Conservation (phyloP, 2,329 filamentous ascomycete species). For the Sclerotinia minor region DNA sequence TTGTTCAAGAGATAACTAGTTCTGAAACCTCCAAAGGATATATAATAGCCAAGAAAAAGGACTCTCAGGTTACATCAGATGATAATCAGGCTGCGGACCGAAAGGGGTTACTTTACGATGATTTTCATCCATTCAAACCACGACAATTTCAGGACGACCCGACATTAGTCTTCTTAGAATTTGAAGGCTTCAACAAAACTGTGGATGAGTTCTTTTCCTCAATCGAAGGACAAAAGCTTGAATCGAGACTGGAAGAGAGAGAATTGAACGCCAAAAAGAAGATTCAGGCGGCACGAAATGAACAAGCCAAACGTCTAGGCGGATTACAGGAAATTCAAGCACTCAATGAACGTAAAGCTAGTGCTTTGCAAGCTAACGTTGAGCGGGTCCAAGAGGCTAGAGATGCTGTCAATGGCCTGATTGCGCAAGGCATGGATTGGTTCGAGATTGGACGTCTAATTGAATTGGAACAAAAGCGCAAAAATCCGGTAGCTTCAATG, state of each 20-base stretch:
- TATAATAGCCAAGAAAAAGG: conserved; percentile 73
- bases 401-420: conserved; percentile 87
- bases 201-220: conserved; percentile 98
- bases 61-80: conserved; percentile 35
- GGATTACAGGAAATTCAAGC: conserved; percentile 79
- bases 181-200: conserved; percentile 85
- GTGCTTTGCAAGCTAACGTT: conserved; percentile 85
- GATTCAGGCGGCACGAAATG: conserved; percentile 77
- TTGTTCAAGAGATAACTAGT: conserved; percentile 68
- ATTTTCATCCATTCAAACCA: conserved; percentile 92
- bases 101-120: conserved; percentile 71
- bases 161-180: conserved; percentile 67
- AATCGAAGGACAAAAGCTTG: conserved; percentile 87
- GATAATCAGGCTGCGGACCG: conserved; percentile 43
- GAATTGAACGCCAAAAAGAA: conserved; percentile 81
- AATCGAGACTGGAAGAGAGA: conserved; percentile 77
- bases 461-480: conserved; percentile 76
- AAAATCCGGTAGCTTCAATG: conserved; percentile 82
- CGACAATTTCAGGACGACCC: conserved; percentile 72
- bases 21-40: conserved; percentile 72
- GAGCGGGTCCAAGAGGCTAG: conserved; percentile 91
- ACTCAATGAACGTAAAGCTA: conserved; percentile 82
- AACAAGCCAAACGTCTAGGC: conserved; percentile 82
- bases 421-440: conserved; percentile 97
- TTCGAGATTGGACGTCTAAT: conserved; percentile 85